phyloP scores from a whole-genome alignment of 352 stramenopile species.

The Phytophthora sp. region DNA sequence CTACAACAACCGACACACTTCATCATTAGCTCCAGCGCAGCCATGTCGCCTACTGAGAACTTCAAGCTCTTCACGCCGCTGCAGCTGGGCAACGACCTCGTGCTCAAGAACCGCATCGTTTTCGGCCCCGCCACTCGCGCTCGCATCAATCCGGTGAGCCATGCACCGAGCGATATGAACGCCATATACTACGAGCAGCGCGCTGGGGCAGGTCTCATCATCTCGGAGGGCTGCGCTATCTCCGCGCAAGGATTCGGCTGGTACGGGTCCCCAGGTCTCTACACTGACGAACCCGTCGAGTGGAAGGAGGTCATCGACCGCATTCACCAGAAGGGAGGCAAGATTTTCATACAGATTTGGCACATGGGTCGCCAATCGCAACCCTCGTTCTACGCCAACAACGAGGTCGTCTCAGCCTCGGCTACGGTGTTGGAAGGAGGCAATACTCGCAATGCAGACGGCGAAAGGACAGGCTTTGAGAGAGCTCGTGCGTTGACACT shows the following conservation, averaged over 20 bases:
- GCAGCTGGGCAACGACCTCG: conserved; percentile 21
- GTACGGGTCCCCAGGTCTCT: conserved; percentile 49
- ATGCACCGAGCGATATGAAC: conserved; percentile 31
- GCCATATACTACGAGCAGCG: conserved; percentile 51
- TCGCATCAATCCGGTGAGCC: conserved; percentile 20
- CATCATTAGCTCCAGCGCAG: no score
- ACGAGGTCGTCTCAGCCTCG: conserved; percentile 55
- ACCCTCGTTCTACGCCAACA: conserved; percentile 50
- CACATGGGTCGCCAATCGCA: conserved; percentile 77
- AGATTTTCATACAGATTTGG: conserved; percentile 87
- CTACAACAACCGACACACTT: conserved; percentile 3
- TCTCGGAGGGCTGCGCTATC: conserved; percentile 51
- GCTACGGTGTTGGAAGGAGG: conserved; percentile 15
- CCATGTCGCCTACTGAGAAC: conserved; percentile 27
- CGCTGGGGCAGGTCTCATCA: conserved; percentile 45
- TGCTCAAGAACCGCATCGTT: conserved; percentile 55
- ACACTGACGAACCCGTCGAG: conserved; percentile 29
- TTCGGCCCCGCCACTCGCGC: conserved; percentile 47
- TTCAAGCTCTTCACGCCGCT: conserved; percentile 47
- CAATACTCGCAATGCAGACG: conserved; percentile 36
- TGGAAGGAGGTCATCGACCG: conserved; percentile 61
- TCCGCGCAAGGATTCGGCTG: conserved; percentile 37
- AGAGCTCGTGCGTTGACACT: conserved; percentile 25
- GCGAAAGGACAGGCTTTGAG: conserved; percentile 20
- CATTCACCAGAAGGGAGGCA: conserved; percentile 74